These are phyloP conservation scores for Suillus paluster DNA, from an alignment of 768 basidiomycete species.

Conservation along the genomic window DNA sequence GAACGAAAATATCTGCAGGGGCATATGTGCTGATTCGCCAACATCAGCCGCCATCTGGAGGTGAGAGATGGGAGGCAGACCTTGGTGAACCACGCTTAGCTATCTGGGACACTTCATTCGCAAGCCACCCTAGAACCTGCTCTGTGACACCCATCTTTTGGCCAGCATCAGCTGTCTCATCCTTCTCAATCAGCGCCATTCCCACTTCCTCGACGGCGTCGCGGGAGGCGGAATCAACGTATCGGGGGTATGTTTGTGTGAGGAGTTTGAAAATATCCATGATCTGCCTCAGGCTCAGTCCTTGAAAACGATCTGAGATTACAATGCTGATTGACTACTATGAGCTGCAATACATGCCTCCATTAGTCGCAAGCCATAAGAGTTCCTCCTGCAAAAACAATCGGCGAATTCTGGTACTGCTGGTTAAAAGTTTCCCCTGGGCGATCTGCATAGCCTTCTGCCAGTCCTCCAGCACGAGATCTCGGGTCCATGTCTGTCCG, in stretches of 20 bases:
- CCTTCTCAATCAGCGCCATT: constrained; percentile 64
- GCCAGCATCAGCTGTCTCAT: constrained; percentile 53
- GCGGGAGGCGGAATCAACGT: constrained; percentile 72
- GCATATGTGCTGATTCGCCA: constrained; percentile 50
- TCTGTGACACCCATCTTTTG: constrained; percentile 64
- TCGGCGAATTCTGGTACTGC: constrained; percentile 56
- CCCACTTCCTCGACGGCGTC: constrained; percentile 73
- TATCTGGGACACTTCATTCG: constrained; percentile 64
- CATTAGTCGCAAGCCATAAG: constrained; percentile 56
- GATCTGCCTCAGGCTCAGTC: constrained; percentile 60
- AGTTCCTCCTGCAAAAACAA: constrained; percentile 70
- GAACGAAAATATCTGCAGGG: constrained; percentile 64
- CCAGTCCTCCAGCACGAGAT: constrained; percentile 61
- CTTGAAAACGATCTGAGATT: constrained; percentile 40
- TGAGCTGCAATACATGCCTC: constrained; percentile 47
- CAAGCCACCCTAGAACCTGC: constrained; percentile 77
- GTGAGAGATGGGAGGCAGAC: constrained; percentile 42
- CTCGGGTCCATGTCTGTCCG: constrained; percentile 52
- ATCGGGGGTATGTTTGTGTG: constrained; percentile 78
- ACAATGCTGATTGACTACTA: neutral
- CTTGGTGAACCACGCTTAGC: constrained; percentile 56
- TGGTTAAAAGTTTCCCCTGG: constrained; percentile 50
- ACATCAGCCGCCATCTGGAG: constrained; percentile 1
- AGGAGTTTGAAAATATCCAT: constrained; percentile 76
- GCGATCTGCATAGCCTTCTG: constrained; percentile 56